Conservation (phyloP, 2,329 filamentous ascomycete species). For the Fragosphaeria purpurea region DNA sequence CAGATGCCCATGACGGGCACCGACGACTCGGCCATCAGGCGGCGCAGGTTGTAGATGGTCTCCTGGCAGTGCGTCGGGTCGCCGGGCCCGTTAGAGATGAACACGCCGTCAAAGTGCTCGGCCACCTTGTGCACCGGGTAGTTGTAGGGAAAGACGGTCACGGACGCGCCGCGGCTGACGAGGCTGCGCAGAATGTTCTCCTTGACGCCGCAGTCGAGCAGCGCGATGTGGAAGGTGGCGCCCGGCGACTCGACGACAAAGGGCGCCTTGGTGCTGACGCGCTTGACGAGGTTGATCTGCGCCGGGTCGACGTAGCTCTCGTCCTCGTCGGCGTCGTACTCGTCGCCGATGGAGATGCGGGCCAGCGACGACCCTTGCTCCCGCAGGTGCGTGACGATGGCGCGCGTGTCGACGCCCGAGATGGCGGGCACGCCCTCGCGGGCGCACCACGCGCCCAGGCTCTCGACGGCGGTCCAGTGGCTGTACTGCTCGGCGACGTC, state of each 20-base stretch:
- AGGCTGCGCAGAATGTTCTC: conserved; percentile 97
- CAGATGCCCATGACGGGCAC: conserved; percentile 97
- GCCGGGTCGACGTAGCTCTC: conserved; percentile 92
- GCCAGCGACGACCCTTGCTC: conserved; percentile 95
- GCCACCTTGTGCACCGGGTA: conserved; percentile 98
- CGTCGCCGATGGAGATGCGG: conserved; percentile 87
- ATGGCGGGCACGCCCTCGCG: conserved; percentile 94
- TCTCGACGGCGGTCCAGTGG: conserved; percentile 98
- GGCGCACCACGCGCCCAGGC: conserved; percentile 85
- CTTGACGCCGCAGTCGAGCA: conserved; percentile 98
- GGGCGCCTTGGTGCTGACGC: conserved; percentile 94
- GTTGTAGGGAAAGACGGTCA: conserved; percentile 92
- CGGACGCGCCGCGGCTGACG: conserved; percentile 80
- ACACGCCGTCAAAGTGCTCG: conserved; percentile 95
- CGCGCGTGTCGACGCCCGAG: conserved; percentile 92
- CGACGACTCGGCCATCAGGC: conserved; percentile 83
- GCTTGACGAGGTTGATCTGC: conserved; percentile 92
- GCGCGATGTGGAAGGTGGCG: conserved; percentile 79
- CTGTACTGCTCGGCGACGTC: conserved; percentile 91
- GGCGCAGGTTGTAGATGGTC: conserved; percentile 84
- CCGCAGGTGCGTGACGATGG: conserved; percentile 88
- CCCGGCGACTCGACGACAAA: conserved; percentile 85
- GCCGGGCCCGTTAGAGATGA: conserved; percentile 97
- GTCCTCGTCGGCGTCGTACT: conserved; percentile 97
- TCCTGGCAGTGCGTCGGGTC: conserved; percentile 95